Evolutionary conservation across 2,329 filamentous ascomycete genomes (phyloP).

Genomic region (Xylaria polymorpha): DNA sequence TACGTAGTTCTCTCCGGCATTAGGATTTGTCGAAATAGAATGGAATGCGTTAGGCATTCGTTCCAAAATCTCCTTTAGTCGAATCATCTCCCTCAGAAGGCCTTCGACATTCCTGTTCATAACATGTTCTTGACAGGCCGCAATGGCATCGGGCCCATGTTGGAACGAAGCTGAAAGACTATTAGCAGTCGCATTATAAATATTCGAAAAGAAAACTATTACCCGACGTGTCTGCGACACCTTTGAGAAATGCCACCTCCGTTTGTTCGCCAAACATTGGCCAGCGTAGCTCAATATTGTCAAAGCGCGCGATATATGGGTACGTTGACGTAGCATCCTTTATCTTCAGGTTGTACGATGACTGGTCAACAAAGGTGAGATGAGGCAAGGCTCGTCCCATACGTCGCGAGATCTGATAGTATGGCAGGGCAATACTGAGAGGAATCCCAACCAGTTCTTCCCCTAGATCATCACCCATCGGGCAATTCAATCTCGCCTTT

Average conservation of each 20-base stretch:
- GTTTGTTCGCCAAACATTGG: slow-evolving; percentile 64
- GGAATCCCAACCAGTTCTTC: slow-evolving; percentile 63
- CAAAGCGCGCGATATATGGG: slow-evolving; percentile 63
- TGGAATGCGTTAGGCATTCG: slow-evolving; percentile 66
- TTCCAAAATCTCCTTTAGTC: slow-evolving; percentile 64
- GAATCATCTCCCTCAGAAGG: slow-evolving; percentile 62
- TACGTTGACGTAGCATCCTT: slow-evolving; percentile 60
- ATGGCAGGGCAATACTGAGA: slow-evolving; percentile 60
- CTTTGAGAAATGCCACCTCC: slow-evolving; percentile 64
- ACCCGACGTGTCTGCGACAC: slow-evolving; percentile 58
- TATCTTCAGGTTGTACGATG: slow-evolving; percentile 64
- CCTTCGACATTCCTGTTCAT: slow-evolving; percentile 64
- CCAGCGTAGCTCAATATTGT: slow-evolving; percentile 66
- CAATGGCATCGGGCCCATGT: slow-evolving; percentile 63
- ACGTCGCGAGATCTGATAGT: slow-evolving; percentile 61
- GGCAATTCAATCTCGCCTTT: slow-evolving; percentile 53
- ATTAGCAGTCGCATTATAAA: neutral
- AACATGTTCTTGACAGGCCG: slow-evolving; percentile 65
- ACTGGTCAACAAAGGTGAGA: slow-evolving; percentile 64
- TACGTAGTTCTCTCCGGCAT: slow-evolving; percentile 62
- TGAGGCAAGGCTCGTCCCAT: slow-evolving; percentile 65
- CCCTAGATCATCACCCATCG: slow-evolving; percentile 61
- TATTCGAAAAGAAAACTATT: neutral
- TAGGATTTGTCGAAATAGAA: slow-evolving; percentile 64
- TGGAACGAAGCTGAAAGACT: slow-evolving; percentile 57